These are phyloP conservation scores for Microcyclosporella mali DNA, from an alignment of 2,329 filamentous ascomycete species.

Conservation along the genomic window DNA sequence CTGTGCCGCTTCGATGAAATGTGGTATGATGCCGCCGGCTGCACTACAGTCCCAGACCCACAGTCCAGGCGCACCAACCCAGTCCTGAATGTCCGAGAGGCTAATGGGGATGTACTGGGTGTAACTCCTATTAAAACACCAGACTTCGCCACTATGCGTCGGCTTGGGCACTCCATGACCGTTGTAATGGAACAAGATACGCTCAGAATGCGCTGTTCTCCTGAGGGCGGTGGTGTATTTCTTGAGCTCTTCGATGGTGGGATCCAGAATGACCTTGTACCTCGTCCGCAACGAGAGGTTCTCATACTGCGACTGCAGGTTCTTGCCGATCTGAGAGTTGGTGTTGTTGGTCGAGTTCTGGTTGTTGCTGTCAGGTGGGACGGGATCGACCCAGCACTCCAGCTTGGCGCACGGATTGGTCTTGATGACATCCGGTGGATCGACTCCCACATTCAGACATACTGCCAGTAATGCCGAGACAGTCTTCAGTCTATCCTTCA, in stretches of 20 bases:
- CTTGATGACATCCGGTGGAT: slow-evolving; percentile 94
- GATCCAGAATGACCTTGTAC: slow-evolving; percentile 95
- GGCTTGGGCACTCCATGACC: slow-evolving; percentile 95
- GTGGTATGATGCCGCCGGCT: slow-evolving; percentile 88
- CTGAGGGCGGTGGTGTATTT: slow-evolving; percentile 89
- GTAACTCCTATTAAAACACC: slow-evolving; percentile 99
- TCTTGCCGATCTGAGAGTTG: slow-evolving; percentile 87
- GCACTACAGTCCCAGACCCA: slow-evolving; percentile 98
- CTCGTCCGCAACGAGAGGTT: slow-evolving; percentile 90
- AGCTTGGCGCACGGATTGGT: slow-evolving; percentile 88
- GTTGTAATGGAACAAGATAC: slow-evolving; percentile 97
- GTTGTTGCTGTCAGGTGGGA: slow-evolving; percentile 48
- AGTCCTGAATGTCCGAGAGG: slow-evolving; percentile 87
- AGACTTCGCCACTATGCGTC: slow-evolving; percentile 91
- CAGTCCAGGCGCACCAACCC: slow-evolving; percentile 90
- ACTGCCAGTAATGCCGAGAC: slow-evolving; percentile 91
- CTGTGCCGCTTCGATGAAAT: slow-evolving; percentile 89
- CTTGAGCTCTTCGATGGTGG: slow-evolving; percentile 93
- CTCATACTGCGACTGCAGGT: slow-evolving; percentile 93
- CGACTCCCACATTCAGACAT: slow-evolving; percentile 94
- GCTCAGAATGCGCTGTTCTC: slow-evolving; percentile 89
- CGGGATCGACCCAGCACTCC: slow-evolving; percentile 95
- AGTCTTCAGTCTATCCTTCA: slow-evolving; percentile 93
- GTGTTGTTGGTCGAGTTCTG: slow-evolving; percentile 26
- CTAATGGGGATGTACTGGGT: slow-evolving; percentile 98